phyloP scores from a whole-genome alignment of 75 land plant genomes.

The Chamaecyparis obtusa region DNA sequence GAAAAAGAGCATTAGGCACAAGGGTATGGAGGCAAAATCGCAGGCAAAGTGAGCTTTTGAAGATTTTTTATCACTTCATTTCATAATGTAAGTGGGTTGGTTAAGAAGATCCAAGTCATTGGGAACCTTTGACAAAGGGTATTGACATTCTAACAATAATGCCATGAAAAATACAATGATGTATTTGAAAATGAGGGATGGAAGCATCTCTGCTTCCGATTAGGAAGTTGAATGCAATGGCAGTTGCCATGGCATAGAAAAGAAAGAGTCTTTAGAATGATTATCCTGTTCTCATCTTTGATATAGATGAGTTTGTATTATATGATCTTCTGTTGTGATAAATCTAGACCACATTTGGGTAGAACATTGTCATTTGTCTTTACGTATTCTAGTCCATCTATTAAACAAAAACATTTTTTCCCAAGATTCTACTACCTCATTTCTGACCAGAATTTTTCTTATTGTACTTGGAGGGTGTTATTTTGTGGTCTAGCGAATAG shows the following conservation, averaged over 20 bases:
- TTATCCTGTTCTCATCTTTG: not conserved
- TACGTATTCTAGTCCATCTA: not conserved
- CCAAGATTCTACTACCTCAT: not conserved
- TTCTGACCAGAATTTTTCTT: not conserved
- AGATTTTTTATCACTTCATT: not conserved
- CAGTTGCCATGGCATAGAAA: not conserved
- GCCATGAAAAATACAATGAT: not conserved
- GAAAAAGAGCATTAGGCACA: constrained; percentile 61
- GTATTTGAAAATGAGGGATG: not conserved
- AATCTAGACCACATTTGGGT: not conserved
- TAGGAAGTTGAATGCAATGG: not conserved
- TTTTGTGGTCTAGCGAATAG: not conserved
- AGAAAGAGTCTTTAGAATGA: not conserved
- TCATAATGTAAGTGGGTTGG: not conserved
- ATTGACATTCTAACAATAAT: not conserved
- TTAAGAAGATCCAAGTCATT: not conserved
- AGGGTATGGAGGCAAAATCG: not conserved
- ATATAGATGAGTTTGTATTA: not conserved
- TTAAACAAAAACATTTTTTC: not conserved
- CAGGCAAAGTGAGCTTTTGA: not conserved
- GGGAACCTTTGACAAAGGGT: not conserved
- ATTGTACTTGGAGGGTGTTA: not conserved
- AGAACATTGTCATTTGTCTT: not conserved
- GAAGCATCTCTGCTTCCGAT: not conserved
- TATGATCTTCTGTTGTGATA: constrained; percentile 2